Base-by-base conservation (phyloP, 257 asterid genomes). In the Phtheirospermum japonicum region DNA sequence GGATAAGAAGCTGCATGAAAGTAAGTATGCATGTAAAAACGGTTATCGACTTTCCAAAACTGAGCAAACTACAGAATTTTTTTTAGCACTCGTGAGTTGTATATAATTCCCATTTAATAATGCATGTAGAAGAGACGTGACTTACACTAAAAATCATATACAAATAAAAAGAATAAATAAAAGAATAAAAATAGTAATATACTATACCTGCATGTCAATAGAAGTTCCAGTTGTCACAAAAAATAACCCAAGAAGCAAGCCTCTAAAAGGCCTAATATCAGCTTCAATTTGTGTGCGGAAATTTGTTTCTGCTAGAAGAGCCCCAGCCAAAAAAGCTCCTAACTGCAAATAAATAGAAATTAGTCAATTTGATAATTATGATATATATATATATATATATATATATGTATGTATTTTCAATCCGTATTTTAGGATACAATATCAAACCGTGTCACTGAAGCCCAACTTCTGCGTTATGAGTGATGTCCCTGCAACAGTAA, bases 281-380 rank as follows among this genome's bases (percentile, higher is more conserved):
- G 99, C 99, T 82, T 93, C 99, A 69, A 93, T 85, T 82, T 93
- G 99, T 59, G 99, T 93, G 42, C 99, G 96, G 73, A 82, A 93
- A 73, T 93, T 93, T 58, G 99, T 93, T 78, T 93, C 99, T 0
- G 99, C 99, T 58, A 93, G 73, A 67, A 89, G 65, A 45, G 99
- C 97, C 74, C 99, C 99, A 42, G 96, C 99, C 55, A 93, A 82
- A 71, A 93, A 93, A 36, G 99, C 99, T 73, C 99, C 99, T 64
- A 93, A 87, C 99, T 93, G 77, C 79, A 82, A 68, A 66, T 50
- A 60, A 59, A 50, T 7, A 50, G 67, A 63, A 59, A 31, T 4
- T 54, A 51, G 61, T 65, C 36, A 65, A 64, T 49, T 52, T 58
- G 66, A 48, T 18, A 30, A 53, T 33, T 63, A 61, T 28, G 50